Evolutionary conservation across 2,329 filamentous ascomycete species (phyloP).

Genomic region (Myotisia sp.): DNA sequence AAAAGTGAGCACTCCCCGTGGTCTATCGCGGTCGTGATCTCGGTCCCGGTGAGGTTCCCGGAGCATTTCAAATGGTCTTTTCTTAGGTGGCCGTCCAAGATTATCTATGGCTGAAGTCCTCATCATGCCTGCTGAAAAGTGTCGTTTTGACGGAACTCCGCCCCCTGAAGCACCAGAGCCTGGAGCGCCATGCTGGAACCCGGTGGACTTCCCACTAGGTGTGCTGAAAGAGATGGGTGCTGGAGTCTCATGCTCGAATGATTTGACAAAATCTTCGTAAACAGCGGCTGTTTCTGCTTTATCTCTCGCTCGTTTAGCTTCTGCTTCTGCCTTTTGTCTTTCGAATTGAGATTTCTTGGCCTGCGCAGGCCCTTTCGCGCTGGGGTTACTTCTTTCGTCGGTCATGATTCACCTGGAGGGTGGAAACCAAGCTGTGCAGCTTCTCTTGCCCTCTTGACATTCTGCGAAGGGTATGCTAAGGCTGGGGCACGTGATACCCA

Average conservation of each 20-base stretch:
- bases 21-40: conserved; percentile 18
- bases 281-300: conserved; percentile 77
- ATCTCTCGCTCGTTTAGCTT: conserved; percentile 73
- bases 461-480: too few species aligned
- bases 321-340: conserved; percentile 73
- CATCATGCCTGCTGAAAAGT: conserved; percentile 40
- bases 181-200: conserved; percentile 13
- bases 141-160: conserved; percentile 38
- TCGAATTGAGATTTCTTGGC: conserved; percentile 79
- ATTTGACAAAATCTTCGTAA: conserved; percentile 77
- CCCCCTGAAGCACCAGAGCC: conserved; percentile 21
- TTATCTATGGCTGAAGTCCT: conserved; percentile 37
- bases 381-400: too few species aligned
- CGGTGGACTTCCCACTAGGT: conserved; percentile 4
- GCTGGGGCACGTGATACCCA: not conserved
- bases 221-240: conserved; percentile 11
- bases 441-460: too few species aligned
- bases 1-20: conserved; percentile 28
- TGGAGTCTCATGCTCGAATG: conserved; percentile 35
- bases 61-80: conserved; percentile 31
- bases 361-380: conserved; percentile 58
- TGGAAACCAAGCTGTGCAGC: too few species aligned
- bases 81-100: conserved; percentile 33
- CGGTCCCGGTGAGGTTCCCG: conserved; percentile 26
- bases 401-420: too few species aligned